Evolutionary conservation across 176 grass and related monocot genomes (phyloP).

Genomic region (Carex myosuroides): DNA sequence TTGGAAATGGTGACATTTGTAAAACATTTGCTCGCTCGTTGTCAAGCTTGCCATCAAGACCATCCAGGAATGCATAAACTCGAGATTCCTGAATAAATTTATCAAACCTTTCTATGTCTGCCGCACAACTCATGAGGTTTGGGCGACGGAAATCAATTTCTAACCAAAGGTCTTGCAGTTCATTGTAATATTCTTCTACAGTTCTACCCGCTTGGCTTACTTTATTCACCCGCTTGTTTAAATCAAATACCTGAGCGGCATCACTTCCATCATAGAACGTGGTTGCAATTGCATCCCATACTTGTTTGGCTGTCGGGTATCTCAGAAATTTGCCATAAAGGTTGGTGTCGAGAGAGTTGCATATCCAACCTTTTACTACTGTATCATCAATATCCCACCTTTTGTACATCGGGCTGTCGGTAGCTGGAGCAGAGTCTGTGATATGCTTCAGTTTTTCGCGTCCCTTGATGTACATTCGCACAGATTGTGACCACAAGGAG

Average conservation of each 20-base stretch:
- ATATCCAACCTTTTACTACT: not conserved
- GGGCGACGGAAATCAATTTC: not conserved
- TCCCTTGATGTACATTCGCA: not conserved
- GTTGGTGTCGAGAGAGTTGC: not conserved
- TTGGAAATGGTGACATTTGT: not conserved
- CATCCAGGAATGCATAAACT: not conserved
- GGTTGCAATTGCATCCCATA: not conserved
- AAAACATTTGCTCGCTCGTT: not conserved
- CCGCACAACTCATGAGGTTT: not conserved
- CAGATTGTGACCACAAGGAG: not conserved
- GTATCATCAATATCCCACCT: not conserved
- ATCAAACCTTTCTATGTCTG: not conserved
- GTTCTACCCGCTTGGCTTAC: not conserved
- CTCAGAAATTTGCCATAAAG: not conserved
- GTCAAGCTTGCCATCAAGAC: not conserved
- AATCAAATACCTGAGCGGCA: not conserved
- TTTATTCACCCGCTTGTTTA: not conserved
- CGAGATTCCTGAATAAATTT: no score
- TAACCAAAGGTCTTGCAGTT: not conserved
- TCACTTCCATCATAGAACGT: constrained; percentile 7
- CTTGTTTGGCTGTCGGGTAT: not conserved
- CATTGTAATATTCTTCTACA: constrained; percentile 1
- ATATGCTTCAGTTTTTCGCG: not conserved
- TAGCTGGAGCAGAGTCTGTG: not conserved
- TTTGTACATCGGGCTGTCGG: accelerated